phyloP scores from a whole-genome alignment of 768 basidiomycete genomes.

The Lanmaoa rubissima region DNA sequence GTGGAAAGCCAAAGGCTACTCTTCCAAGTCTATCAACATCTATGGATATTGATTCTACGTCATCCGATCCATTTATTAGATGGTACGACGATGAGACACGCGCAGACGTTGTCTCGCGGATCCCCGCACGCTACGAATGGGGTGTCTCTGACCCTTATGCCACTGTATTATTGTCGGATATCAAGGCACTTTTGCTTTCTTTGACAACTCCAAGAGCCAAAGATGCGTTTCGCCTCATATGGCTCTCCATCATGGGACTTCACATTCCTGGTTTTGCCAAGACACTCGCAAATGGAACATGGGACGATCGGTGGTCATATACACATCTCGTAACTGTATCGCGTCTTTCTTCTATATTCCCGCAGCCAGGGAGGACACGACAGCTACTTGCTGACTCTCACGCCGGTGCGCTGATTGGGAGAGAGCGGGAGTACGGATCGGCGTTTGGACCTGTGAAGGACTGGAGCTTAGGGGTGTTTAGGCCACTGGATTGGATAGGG shows the following conservation, averaged over 20 bases:
- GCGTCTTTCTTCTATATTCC: conserved; percentile 54
- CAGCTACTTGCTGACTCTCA: conserved; percentile 53
- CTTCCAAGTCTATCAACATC: conserved; percentile 4
- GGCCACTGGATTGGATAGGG: conserved; percentile 49
- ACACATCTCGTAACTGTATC: conserved; percentile 44
- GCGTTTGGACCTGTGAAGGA: conserved; percentile 67
- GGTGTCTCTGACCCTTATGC: conserved; percentile 66
- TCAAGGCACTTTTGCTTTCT: conserved; percentile 54
- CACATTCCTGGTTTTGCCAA: conserved; percentile 64
- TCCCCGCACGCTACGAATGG: conserved; percentile 56
- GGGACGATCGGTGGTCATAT: conserved; percentile 71
- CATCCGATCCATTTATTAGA: conserved; percentile 60
- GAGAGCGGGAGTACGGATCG: conserved; percentile 57
- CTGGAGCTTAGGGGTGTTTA: conserved; percentile 57
- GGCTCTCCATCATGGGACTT: conserved; percentile 70
- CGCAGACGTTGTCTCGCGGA: conserved; percentile 40
- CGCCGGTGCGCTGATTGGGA: conserved; percentile 65
- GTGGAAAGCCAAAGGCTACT: conserved; percentile 37
- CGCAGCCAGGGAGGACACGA: conserved; percentile 33
- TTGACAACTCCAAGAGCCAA: conserved; percentile 46
- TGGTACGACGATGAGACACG: conserved; percentile 63
- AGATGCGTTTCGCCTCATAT: conserved; percentile 60
- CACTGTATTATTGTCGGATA: conserved; percentile 70
- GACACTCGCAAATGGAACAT: conserved; percentile 40
- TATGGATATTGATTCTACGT: conserved; percentile 26